Evolutionary conservation across 2,329 filamentous ascomycete species (phyloP).

Genomic region (Nemania serpens): DNA sequence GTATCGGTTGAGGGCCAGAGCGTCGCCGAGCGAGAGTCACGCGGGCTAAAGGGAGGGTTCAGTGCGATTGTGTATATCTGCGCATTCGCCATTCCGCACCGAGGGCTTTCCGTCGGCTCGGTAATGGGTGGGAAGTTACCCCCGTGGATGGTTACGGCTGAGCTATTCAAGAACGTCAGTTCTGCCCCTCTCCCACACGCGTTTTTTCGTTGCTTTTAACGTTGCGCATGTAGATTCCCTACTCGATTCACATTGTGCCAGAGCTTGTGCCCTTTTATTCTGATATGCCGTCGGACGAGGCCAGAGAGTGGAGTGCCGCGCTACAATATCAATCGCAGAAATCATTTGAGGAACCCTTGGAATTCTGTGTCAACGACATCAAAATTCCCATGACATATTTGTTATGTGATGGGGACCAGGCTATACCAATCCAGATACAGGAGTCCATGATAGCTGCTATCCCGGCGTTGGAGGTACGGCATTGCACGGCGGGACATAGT

Average conservation of each 20-base stretch:
- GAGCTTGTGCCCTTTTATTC: conserved; percentile 12
- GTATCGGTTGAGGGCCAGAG: conserved; percentile 21
- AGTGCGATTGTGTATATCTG: conserved; percentile 18
- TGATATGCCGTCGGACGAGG: conserved; percentile 13
- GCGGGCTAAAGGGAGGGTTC: conserved; percentile 21
- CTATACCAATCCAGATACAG: conserved; percentile 10
- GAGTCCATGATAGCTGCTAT: conserved; percentile 11
- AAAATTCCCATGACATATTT: conserved; percentile 19
- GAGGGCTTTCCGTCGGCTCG: conserved; percentile 7
- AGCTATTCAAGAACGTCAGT: conserved; percentile 8
- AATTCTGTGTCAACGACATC: conserved; percentile 17
- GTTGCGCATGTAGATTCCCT: neutral
- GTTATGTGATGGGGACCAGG: conserved; percentile 10
- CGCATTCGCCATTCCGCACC: conserved; percentile 14
- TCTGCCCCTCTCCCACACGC: too few species aligned
- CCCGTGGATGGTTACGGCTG: neutral
- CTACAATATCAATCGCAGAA: conserved; percentile 18
- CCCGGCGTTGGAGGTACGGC: conserved; percentile 12
- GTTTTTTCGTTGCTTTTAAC: neutral
- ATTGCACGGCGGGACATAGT: conserved; percentile 19
- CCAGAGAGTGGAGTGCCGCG: neutral
- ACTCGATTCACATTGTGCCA: conserved; percentile 1
- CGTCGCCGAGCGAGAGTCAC: conserved; percentile 18
- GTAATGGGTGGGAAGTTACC: neutral
- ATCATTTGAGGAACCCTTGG: conserved; percentile 16